phyloP scores from a whole-genome alignment of 306 rosid genomes.

The Cucurbita argyrosperma region DNA sequence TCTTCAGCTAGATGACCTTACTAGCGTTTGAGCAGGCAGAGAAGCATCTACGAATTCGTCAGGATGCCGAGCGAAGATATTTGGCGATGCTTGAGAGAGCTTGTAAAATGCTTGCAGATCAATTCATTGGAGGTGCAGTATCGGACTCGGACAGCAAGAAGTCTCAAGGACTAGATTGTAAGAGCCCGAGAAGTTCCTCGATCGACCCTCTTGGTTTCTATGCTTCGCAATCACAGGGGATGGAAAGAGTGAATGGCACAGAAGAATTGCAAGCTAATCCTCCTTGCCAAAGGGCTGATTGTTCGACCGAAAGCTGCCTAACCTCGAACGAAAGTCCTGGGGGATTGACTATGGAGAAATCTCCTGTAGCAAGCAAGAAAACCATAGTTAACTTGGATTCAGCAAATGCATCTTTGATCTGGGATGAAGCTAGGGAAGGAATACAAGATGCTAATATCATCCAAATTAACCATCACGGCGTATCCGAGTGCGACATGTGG shows the following conservation, averaged over 20 bases:
- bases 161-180: conserved; percentile 42
- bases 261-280: conserved; percentile 40
- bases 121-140: conserved; percentile 58
- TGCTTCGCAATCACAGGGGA: conserved; percentile 37
- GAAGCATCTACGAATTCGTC: conserved; percentile 93
- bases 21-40: conserved; percentile 51
- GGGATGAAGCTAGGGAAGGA: conserved; percentile 69
- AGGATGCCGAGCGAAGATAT: conserved; percentile 76
- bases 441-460: conserved; percentile 49
- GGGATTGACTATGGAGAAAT: conserved; percentile 60
- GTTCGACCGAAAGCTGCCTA: conserved; percentile 92
- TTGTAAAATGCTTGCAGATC: conserved; percentile 95
- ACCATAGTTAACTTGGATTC: conserved; percentile 48
- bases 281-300: conserved; percentile 59
- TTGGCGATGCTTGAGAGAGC: conserved; percentile 97
- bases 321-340: conserved; percentile 81
- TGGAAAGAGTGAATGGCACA: conserved; percentile 26
- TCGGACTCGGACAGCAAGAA: conserved; percentile 53
- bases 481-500: conserved; percentile 60
- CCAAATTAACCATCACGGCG: conserved; percentile 41
- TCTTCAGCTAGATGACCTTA: conserved; percentile 10
- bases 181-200: conserved; percentile 37
- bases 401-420: conserved; percentile 44
- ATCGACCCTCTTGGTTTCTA: conserved; percentile 65
- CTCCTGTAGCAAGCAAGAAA: conserved; percentile 46